A percentile compares a stretch with the other conserved stretches of the same genome.
Evolutionary conservation across 2,329 filamentous ascomycete genomes (phyloP).

Genomic region (Alternaria sp.): DNA sequence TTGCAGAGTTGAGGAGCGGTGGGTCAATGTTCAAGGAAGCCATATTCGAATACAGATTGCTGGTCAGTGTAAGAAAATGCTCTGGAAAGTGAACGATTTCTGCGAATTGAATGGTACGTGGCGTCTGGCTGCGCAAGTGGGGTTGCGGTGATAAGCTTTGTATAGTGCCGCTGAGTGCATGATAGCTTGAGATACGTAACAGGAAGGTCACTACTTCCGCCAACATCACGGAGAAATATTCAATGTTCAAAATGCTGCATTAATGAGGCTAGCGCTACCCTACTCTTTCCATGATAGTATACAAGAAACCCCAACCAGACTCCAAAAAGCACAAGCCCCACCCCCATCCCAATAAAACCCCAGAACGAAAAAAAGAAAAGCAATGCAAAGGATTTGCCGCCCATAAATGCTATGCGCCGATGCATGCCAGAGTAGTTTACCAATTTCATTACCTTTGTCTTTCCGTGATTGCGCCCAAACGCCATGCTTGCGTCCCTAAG

Average conservation of each 20-base stretch:
- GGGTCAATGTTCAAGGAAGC: too few species aligned
- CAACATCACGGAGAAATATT: too few species aligned
- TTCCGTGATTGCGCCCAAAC: conserved; percentile 5
- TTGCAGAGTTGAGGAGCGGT: conserved; percentile 76
- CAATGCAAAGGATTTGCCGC: not conserved
- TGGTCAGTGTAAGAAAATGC: too few species aligned
- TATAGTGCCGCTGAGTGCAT: too few species aligned
- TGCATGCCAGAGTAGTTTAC: conserved; percentile 5
- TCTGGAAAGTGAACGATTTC: too few species aligned
- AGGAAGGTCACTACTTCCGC: too few species aligned
- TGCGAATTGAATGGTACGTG: too few species aligned
- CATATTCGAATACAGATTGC: too few species aligned
- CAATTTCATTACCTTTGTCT: conserved; percentile 18
- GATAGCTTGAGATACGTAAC: too few species aligned
- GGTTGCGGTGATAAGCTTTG: too few species aligned
- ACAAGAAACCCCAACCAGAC: not conserved
- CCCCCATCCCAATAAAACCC: not conserved
- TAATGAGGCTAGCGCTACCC: not conserved
- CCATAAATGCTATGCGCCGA: conserved; percentile 8
- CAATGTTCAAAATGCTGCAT: not conserved
- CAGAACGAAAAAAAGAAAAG: not conserved
- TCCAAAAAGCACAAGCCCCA: not conserved
- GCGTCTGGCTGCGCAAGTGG: too few species aligned
- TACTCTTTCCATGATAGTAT: not conserved
- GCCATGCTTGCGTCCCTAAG: conserved; percentile 11